These are phyloP conservation scores for Cokeromyces recurvatus DNA, from an alignment of 371 early-diverging fungal genomes.

Conservation along the genomic window DNA sequence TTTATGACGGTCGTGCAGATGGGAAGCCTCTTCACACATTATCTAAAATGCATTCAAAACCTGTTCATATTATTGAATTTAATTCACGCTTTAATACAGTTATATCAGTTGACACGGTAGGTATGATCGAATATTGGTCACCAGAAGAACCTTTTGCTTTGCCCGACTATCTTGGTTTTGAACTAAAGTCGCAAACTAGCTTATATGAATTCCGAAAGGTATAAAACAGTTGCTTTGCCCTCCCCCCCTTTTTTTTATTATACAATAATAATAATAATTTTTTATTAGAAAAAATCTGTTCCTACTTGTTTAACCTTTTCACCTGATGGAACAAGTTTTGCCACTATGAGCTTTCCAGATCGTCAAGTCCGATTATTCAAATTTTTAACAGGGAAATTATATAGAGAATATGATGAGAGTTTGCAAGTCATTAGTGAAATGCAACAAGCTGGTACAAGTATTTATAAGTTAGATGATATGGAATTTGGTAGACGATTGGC, in stretches of 20 bases:
- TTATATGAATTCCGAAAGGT: conserved; percentile 93
- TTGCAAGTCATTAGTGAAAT: conserved; percentile 77
- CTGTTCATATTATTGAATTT: conserved; percentile 80
- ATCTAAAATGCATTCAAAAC: conserved; percentile 64
- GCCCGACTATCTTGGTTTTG: conserved; percentile 65
- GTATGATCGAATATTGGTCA: conserved; percentile 92
- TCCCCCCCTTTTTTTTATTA: too few relatives aligned
- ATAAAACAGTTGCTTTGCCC: neutral
- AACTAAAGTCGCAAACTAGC: conserved; percentile 89
- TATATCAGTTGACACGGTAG: conserved; percentile 78
- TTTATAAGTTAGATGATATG: conserved; percentile 89
- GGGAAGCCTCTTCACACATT: conserved; percentile 60
- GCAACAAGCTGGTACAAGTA: conserved; percentile 82
- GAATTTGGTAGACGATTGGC: conserved; percentile 94
- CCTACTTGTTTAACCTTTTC: conserved; percentile 87
- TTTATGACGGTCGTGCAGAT: conserved; percentile 82
- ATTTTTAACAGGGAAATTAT: conserved; percentile 79
- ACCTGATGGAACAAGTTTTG: conserved; percentile 77
- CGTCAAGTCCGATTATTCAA: conserved; percentile 85
- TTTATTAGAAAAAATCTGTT: conserved; percentile 43
- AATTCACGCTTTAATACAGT: conserved; percentile 73
- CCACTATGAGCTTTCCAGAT: conserved; percentile 81
- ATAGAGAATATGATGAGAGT: conserved; percentile 89
- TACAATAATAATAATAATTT: neutral
- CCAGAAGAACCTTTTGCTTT: conserved; percentile 65